Percentiles rank a stretch among this genome's conserved stretches.
Evolutionary conservation across 345 rosid species (phyloP).

Genomic region (Aethionema arabicum): DNA sequence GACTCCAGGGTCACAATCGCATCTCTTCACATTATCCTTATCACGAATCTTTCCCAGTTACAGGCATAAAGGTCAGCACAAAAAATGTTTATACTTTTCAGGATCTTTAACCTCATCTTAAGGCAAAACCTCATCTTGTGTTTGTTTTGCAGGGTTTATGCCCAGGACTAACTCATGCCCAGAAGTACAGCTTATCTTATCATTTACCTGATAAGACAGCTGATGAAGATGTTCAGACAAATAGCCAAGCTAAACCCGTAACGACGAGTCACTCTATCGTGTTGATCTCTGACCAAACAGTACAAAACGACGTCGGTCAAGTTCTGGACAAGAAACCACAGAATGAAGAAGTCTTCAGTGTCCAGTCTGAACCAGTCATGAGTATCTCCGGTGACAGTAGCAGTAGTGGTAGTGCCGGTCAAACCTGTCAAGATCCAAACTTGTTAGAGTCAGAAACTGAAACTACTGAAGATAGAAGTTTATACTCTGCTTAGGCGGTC

Average conservation of each 20-base stretch:
- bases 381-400: conserved; percentile 27
- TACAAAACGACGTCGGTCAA: too few species aligned
- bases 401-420: not conserved
- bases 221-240: conserved; percentile 33
- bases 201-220: conserved; percentile 35
- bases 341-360: conserved; percentile 10
- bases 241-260: conserved; percentile 29
- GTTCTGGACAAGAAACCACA: conserved; percentile 12
- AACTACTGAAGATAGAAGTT: conserved; percentile 17
- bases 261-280: conserved; percentile 39
- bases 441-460: conserved; percentile 37
- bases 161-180: conserved; percentile 78
- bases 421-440: conserved; percentile 30
- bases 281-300: conserved; percentile 36
- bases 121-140: not conserved
- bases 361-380: conserved; percentile 35
- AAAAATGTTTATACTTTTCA: not conserved
- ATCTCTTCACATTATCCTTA: conserved; percentile 39
- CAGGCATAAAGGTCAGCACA: conserved; percentile 73
- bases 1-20: conserved; percentile 30
- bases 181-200: conserved; percentile 73
- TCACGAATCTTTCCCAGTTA: conserved; percentile 51
- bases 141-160: conserved; percentile 70
- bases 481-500: conserved; percentile 11
- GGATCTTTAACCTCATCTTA: too few species aligned